Evolutionary conservation across 495 filamentous ascomycete species (phyloP), one percentile per base, ranked within the genome.

Genomic region (Tuber brumale): DNA sequence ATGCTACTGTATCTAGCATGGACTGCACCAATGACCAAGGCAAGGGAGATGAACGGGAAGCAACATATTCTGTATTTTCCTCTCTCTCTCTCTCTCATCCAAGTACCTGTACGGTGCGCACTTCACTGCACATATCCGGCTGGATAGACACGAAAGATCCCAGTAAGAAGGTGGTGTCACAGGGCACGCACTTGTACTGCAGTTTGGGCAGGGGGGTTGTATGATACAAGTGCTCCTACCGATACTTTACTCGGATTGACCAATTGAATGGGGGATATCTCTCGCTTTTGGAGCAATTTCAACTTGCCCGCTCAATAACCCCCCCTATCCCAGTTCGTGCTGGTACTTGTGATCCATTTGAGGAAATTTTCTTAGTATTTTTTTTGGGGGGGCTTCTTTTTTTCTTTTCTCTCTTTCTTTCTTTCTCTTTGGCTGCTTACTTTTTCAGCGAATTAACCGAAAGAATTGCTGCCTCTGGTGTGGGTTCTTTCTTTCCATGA

Each of bases 401-500:
- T 12, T 61, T 61, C 27, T 14, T n/a, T 31, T 0, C n/a, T 61
- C 51, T 27, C 3, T 12, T 46, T 21, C 18, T 46, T 21, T 21
- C 46, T 8, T 66, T 35, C n/a, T n/a, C 19, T 66, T 66, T 66
- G 4, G 57, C 57, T 66, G 12, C 57, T 66, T 31, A 66, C 57
- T 16, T 45, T 79, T 79, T 46, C 70, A 46, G 14, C 70, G 70
- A 69, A 76, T 80, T 73, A 80, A 76, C 76, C 78, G 77, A 80
- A 79, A 42, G 57, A 61, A 19, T 61, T 31, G 3, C n/a, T 61
- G 57, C n/a, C 57, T 31, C 27, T 66, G 57, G 27, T 2, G 14
- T 8, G 12, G 12, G 6, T 35, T 66, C 12, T 18, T 66, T n/a
- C 57, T 27, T 66, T n/a, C 57, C 57, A 18, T 66, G 27, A 66